These are phyloP conservation scores for Elsinoe batatas DNA, from an alignment of 2,329 filamentous ascomycete species.

Conservation along the genomic window DNA sequence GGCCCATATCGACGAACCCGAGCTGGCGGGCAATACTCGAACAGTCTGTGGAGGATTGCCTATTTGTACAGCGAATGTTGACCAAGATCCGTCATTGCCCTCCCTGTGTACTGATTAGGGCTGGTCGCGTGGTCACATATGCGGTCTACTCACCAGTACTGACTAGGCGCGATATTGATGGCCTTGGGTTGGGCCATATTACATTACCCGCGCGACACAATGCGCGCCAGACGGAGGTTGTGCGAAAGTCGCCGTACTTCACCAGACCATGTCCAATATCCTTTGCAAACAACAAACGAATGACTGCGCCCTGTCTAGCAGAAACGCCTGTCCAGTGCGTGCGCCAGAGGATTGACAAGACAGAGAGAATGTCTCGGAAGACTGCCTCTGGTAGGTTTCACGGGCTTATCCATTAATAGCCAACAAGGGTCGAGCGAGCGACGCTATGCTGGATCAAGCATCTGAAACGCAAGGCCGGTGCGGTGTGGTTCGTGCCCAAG, in stretches of 20 bases:
- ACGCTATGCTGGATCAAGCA: background rate
- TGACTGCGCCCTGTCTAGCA: background rate
- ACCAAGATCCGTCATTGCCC: conserved; percentile 62
- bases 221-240: conserved; percentile 13
- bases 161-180: conserved; percentile 22
- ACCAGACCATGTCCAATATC: background rate
- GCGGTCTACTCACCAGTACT: conserved; percentile 20
- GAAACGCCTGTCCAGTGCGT: conserved; percentile 2
- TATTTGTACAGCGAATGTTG: conserved; percentile 52
- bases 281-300: background rate
- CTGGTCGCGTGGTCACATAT: background rate
- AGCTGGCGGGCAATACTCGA: conserved; percentile 47
- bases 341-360: background rate
- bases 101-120: conserved; percentile 34
- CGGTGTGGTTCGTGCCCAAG: background rate
- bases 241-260: background rate
- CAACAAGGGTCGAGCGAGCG: conserved; percentile 11
- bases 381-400: background rate
- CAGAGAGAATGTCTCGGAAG: conserved; percentile 4
- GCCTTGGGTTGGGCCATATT: conserved; percentile 14
- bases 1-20: conserved; percentile 36
- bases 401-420: conserved; percentile 9
- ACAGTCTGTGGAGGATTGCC: conserved; percentile 45
- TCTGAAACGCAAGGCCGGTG: conserved; percentile 1
- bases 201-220: background rate